Evolutionary conservation across 2,329 filamentous ascomycete species (phyloP).

Genomic region (Phyllosticta citrichinensis): DNA sequence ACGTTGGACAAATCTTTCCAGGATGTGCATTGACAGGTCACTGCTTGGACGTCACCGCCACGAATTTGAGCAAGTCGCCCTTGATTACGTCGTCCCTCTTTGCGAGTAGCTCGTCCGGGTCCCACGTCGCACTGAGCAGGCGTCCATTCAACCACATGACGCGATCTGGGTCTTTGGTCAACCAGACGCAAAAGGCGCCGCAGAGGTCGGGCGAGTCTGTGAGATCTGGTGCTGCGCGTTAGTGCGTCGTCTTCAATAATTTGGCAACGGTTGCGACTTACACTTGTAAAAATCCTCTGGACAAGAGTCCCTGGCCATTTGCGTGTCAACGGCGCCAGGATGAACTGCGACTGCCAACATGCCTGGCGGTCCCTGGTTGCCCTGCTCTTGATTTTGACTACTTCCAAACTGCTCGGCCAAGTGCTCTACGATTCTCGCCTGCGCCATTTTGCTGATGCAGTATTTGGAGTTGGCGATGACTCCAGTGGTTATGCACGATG

Average conservation of each 20-base stretch:
- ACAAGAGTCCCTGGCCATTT: slow-evolving; percentile 22
- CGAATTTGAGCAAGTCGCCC: slow-evolving; percentile 16
- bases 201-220: slow-evolving; percentile 6
- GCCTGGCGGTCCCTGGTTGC: slow-evolving; percentile 14
- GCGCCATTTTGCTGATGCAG: slow-evolving; percentile 28
- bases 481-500: slow-evolving; percentile 26
- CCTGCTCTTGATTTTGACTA: background rate
- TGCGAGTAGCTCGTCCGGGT: slow-evolving; percentile 16
- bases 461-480: slow-evolving; percentile 32
- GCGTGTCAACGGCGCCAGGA: slow-evolving; percentile 28
- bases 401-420: slow-evolving; percentile 25
- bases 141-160: slow-evolving; percentile 4
- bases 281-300: slow-evolving; percentile 14
- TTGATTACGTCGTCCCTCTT: slow-evolving; percentile 17
- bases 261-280: slow-evolving; percentile 35
- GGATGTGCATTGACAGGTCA: background rate
- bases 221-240: slow-evolving; percentile 13
- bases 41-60: background rate
- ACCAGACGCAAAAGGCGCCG: slow-evolving; percentile 6
- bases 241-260: slow-evolving; percentile 28
- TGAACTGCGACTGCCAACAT: slow-evolving; percentile 25
- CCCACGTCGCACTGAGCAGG: slow-evolving; percentile 14
- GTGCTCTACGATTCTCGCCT: slow-evolving; percentile 29
- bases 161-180: background rate
- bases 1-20: background rate